These are phyloP conservation scores for Trichaptum fuscoviolaceum DNA, from an alignment of 768 basidiomycete species.

Conservation along the genomic window DNA sequence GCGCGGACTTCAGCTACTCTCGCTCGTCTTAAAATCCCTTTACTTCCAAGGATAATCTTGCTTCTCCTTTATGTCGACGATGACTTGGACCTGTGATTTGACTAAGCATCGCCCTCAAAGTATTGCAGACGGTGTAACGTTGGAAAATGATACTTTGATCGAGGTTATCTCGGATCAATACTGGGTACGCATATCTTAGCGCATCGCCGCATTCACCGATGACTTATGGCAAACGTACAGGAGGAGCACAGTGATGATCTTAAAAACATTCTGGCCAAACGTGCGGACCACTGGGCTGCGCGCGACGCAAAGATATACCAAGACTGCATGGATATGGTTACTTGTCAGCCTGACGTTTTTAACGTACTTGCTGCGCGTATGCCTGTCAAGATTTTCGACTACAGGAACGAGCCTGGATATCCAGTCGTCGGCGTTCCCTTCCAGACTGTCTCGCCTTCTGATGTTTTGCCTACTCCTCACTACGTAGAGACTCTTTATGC, in stretches of 20 bases:
- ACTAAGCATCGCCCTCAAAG: background rate
- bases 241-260: background rate
- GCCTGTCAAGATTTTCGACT: background rate
- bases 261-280: background rate
- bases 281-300: background rate
- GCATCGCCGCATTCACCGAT: background rate
- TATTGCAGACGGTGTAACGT: background rate
- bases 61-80: background rate
- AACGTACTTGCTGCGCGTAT: background rate
- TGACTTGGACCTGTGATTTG: background rate
- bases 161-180: background rate
- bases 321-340: no score
- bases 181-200: background rate
- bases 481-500: background rate
- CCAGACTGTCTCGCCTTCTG: background rate
- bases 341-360: no score
- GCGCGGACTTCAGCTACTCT: no score
- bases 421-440: background rate
- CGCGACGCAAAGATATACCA: background rate
- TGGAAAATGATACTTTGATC: background rate
- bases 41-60: no score
- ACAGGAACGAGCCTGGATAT: background rate
- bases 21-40: no score
- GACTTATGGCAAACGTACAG: background rate
- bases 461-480: background rate